Base-by-base conservation (phyloP, 73 alveolate genomes). In the Paramecium biaurelia region DNA sequence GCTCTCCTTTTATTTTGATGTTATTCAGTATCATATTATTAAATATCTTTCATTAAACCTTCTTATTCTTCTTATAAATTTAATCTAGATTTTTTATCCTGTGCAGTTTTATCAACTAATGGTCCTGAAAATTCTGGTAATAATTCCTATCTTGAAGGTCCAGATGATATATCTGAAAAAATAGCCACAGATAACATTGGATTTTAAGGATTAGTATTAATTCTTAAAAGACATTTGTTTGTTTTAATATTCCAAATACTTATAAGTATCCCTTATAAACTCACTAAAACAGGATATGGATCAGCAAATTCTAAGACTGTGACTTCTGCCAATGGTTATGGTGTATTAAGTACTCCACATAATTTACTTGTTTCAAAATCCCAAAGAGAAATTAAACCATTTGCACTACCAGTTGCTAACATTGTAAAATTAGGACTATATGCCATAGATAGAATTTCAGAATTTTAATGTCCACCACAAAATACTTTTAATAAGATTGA, bases 341-440 rank as follows among this genome's bases (percentile, higher is more conserved):
- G 96, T 89, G 90, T 98, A 87, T 89, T 67, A 79, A 96, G 94
- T 53, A 97, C 95, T 53, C 96, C 99, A 76, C 98, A 99, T 18
- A 98, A 70, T 92, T 98, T 98, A 9, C 96, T 93, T 87, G 96
- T 96, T 90, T 98, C 99, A 92, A 98, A 97, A 92, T 98, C 99
- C 99, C 99, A 98, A 23, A 97, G 92, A 53, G 98, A 97, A 3
- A 97, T 94, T 32, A 95, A 92, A 49, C 99, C 99, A 85, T 96
- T 95, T 47, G 95, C 85, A 30, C 98, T 92, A 4, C 99, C 99
- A 18, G 99, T 97, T 1, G 99, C 99, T 57, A 98, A 87, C 84
- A 98, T 89, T 49, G 97, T 95, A 30, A 97, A 88, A 57, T 96
- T 96, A 20, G 92, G 76, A 32, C 97, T 85, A 76, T 89, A 96